These are phyloP conservation scores for Hamigera avellanea DNA, from an alignment of 495 filamentous ascomycete genomes.

Conservation along the genomic window DNA sequence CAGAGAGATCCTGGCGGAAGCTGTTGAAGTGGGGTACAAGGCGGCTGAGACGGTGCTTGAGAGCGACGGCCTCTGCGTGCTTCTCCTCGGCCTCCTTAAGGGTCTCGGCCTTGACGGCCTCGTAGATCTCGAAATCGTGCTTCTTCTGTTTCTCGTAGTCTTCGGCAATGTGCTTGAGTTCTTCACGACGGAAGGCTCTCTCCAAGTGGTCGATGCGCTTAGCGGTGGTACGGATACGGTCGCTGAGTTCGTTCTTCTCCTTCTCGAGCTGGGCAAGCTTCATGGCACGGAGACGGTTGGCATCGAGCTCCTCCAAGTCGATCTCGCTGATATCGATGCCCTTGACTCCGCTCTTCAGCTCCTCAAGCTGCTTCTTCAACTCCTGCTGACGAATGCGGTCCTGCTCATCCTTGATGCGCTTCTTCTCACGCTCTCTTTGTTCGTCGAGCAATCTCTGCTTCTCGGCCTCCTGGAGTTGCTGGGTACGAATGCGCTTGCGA, in stretches of 20 bases:
- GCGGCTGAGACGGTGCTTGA: slow-evolving; percentile 81
- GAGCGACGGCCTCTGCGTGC: slow-evolving; percentile 78
- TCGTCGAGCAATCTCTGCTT: slow-evolving; percentile 77
- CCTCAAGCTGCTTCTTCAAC: slow-evolving; percentile 88
- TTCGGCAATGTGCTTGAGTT: slow-evolving; percentile 76
- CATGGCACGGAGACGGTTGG: slow-evolving; percentile 77
- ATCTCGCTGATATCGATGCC: slow-evolving; percentile 67
- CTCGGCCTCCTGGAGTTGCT: slow-evolving; percentile 80
- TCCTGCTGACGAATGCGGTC: slow-evolving; percentile 88
- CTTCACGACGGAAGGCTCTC: slow-evolving; percentile 90
- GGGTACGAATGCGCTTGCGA: slow-evolving; percentile 68
- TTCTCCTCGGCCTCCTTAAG: slow-evolving; percentile 71
- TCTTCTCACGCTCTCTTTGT: slow-evolving; percentile 79
- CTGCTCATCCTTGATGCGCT: slow-evolving; percentile 79
- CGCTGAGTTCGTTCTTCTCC: slow-evolving; percentile 88
- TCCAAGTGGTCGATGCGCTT: slow-evolving; percentile 97
- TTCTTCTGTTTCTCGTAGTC: slow-evolving; percentile 82
- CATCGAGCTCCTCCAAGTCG: slow-evolving; percentile 77
- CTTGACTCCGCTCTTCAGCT: slow-evolving; percentile 78
- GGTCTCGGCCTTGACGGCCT: slow-evolving; percentile 61
- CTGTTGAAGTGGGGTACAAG: slow-evolving; percentile 70
- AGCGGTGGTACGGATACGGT: slow-evolving; percentile 79
- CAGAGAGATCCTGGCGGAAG: slow-evolving; percentile 68
- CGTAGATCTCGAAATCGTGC: slow-evolving; percentile 68
- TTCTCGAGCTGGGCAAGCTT: slow-evolving; percentile 93